Evolutionary conservation across 768 basidiomycete genomes (phyloP).

Genomic region (Leccinum variicolor): DNA sequence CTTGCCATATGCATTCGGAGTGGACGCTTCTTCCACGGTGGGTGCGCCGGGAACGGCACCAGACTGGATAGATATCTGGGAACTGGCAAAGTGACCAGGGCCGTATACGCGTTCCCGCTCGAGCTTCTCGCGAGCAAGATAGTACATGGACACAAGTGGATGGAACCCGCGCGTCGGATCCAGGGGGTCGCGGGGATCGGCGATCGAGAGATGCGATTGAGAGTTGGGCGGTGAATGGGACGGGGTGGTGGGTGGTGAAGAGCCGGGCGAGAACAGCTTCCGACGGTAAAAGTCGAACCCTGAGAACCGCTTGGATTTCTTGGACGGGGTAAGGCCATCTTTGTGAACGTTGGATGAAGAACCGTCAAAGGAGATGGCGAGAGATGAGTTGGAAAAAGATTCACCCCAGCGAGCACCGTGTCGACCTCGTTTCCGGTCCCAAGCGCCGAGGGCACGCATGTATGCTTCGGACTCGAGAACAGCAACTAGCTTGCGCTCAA

Average conservation of each 20-base stretch:
- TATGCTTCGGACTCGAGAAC: conserved; percentile 82
- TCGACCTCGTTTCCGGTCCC: conserved; percentile 67
- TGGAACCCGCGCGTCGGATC: conserved; percentile 95
- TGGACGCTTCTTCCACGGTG: conserved; percentile 18
- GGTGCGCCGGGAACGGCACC: conserved; percentile 18
- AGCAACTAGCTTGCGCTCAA: conserved; percentile 66
- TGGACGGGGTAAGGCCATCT: conserved; percentile 42
- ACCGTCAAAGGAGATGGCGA: conserved; percentile 59
- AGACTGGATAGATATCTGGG: conserved; percentile 65
- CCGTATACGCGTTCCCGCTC: conserved; percentile 95
- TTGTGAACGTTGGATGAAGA: conserved; percentile 42
- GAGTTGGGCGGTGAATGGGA: conserved; percentile 61
- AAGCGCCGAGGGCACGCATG: conserved; percentile 64
- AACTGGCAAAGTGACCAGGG: conserved; percentile 89
- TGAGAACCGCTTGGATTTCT: conserved; percentile 84
- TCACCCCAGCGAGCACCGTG: conserved; percentile 47
- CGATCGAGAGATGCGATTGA: conserved; percentile 50
- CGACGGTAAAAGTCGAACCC: conserved; percentile 93
- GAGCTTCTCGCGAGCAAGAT: conserved; percentile 91
- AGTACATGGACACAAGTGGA: conserved; percentile 95
- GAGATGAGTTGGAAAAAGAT: conserved; percentile 63
- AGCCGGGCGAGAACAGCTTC: conserved; percentile 69
- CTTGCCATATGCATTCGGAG: conserved; percentile 21
- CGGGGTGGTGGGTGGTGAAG: conserved; percentile 50
- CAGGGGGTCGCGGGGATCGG: conserved; percentile 47